Evolutionary conservation across 2,329 filamentous ascomycete genomes (phyloP), one percentile per base, ranked within the genome.

Genomic region (Eutypa lata): DNA sequence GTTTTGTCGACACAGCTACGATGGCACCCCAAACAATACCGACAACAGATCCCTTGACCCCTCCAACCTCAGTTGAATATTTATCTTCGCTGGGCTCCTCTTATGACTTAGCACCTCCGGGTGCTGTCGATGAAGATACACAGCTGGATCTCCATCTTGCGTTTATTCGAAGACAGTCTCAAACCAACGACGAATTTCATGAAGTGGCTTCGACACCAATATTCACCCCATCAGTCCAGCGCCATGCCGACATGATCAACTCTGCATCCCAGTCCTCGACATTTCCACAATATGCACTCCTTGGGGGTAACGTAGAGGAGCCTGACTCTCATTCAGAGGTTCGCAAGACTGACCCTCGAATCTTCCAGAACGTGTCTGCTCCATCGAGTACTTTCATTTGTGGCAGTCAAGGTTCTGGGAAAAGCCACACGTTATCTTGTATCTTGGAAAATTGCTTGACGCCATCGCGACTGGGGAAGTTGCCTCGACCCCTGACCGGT

Each of bases 321-420:
- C 35, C 6, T 14, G 35, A 14, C 4, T 6, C 6, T 5, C n/a
- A 6, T 38, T 4, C 35, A 6, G 35, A 16, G n/a, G 35, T 8
- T 7, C 31, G 35, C 4, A 38, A 38, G 35, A 16, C 13, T 16
- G 35, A 38, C 35, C 35, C 35, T 38, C 6, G 35, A 6, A 16
- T 38, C 6, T 38, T 38, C n/a, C 35, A 38, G 35, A 80, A 80
- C 49, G 68, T 79, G 2, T 60, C 74, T 0, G 67, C 71, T 0
- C 84, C 84, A 0, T 82, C 78, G 0, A 86, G 82, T 16, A 72
- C 76, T 3, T 87, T 87, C 66, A 81, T 87, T 31, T 87, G 84
- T 51, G 83, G 84, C 1, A 82, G 80, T 19, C 83, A 87, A 54
- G 83, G 84, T 1, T 83, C 80, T 0, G 84, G 84, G 0, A 87